These are phyloP conservation scores for Saraca asoca DNA, from an alignment of 331 rosid species.

Conservation along the genomic window DNA sequence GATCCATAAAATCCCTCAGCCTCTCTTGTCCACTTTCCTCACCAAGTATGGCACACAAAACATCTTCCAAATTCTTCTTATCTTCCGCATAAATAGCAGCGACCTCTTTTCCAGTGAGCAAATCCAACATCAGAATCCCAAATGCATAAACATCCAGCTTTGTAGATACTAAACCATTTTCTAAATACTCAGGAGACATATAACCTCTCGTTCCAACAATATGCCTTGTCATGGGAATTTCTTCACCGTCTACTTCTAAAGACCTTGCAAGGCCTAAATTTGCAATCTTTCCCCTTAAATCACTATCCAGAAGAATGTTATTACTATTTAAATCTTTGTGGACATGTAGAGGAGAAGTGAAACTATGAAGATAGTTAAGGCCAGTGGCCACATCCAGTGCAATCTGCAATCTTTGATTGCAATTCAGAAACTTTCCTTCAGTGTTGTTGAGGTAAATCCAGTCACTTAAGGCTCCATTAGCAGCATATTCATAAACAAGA, in stretches of 20 bases:
- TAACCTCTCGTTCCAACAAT: constrained; percentile 89
- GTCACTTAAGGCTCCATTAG: constrained; percentile 71
- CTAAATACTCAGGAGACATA: constrained; percentile 38
- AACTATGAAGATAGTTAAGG: constrained; percentile 79
- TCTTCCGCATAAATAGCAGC: constrained; percentile 45
- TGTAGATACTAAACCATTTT: constrained; percentile 72
- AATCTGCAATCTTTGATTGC: constrained; percentile 72
- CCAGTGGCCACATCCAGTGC: constrained; percentile 79
- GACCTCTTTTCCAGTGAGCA: constrained; percentile 73
- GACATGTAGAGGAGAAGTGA: constrained; percentile 65
- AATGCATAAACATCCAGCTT: constrained; percentile 86
- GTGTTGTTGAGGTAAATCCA: constrained; percentile 53
- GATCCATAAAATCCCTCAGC: constrained; percentile 61
- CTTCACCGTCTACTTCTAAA: constrained; percentile 48
- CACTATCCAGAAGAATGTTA: constrained; percentile 65
- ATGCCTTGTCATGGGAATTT: constrained; percentile 68
- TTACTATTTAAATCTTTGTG: constrained; percentile 77
- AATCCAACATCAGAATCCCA: constrained; percentile 68
- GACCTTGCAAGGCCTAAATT: constrained; percentile 65
- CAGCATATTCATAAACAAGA: constrained; percentile 79
- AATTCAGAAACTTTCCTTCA: constrained; percentile 51
- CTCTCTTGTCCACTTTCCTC: constrained; percentile 44
- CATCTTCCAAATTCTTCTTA: constrained; percentile 39
- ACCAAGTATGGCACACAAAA: constrained; percentile 36
- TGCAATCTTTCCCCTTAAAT: constrained; percentile 67